A percentile compares a stretch with the other conserved stretches of the same genome.
These are phyloP conservation scores for Silene latifolia DNA, from an alignment of 148 eudicot genomes.

Conservation along the genomic window DNA sequence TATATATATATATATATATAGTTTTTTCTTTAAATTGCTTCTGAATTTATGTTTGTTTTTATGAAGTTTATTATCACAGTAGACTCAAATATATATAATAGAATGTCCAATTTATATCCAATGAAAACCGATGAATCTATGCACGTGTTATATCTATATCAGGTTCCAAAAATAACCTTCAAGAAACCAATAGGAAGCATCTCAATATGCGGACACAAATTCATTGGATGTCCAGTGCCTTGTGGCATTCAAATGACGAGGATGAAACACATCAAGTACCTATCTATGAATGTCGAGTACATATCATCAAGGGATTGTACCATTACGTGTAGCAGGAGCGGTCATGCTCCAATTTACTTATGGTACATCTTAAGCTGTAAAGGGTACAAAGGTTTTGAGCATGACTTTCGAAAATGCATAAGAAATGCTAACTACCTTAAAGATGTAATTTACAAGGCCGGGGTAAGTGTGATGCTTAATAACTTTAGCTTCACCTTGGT, in stretches of 20 bases:
- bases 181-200: conserved; percentile 82
- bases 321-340: conserved; percentile 74
- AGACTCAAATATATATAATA: too few relatives aligned
- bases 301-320: conserved; percentile 67
- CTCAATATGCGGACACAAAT: conserved; percentile 78
- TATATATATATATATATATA: too few relatives aligned
- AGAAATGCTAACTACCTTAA: conserved; percentile 61
- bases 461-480: conserved; percentile 72
- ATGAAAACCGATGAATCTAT: too few relatives aligned
- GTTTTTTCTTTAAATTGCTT: too few relatives aligned
- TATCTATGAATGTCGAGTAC: conserved; percentile 63
- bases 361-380: conserved; percentile 70
- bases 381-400: conserved; percentile 67
- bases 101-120: too few relatives aligned
- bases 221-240: conserved; percentile 84
- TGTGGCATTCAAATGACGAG: conserved; percentile 78
- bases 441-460: conserved; percentile 45
- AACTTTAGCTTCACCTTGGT: conserved; percentile 73
- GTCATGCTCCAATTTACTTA: conserved; percentile 69
- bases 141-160: neutral
- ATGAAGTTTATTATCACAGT: too few relatives aligned
- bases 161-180: conserved; percentile 76
- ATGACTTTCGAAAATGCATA: conserved; percentile 64
- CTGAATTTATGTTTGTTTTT: too few relatives aligned
- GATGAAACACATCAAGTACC: conserved; percentile 50